Percentiles rank a stretch among this genome's conserved stretches.
Evolutionary conservation across 2,329 filamentous ascomycete genomes (phyloP).

Genomic region (Verticillium zaregamsianum): DNA sequence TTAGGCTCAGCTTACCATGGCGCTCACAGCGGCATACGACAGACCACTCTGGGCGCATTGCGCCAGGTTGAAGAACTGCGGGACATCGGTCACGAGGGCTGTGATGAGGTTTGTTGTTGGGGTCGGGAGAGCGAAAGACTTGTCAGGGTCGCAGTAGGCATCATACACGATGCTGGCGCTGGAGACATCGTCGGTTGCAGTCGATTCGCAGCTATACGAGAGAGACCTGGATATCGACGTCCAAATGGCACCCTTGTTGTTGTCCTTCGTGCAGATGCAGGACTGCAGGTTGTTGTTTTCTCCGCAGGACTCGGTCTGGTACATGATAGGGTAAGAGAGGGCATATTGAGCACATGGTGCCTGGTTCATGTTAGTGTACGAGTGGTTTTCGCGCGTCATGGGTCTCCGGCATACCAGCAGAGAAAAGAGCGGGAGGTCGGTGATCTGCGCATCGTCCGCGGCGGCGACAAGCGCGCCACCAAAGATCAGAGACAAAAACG

Average conservation of each 20-base stretch:
- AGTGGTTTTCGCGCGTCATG: too few relatives aligned
- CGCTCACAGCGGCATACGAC: constrained; percentile 29
- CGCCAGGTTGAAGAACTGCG: constrained; percentile 36
- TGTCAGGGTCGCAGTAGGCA: constrained; percentile 44
- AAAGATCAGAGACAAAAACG: background rate
- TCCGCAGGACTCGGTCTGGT: constrained; percentile 39
- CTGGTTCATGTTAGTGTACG: constrained; percentile 19
- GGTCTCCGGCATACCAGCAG: background rate
- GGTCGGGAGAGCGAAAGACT: constrained; percentile 33
- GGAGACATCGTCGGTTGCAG: constrained; percentile 41
- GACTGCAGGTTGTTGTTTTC: constrained; percentile 41
- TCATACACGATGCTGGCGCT: constrained; percentile 41
- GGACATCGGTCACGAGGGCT: constrained; percentile 46
- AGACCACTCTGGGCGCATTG: constrained; percentile 37
- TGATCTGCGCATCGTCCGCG: background rate
- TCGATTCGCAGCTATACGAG: constrained; percentile 37
- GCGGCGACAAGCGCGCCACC: background rate
- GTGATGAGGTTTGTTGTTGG: constrained; percentile 36
- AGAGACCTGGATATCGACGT: constrained; percentile 34
- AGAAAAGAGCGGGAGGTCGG: background rate
- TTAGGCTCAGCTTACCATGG: constrained; percentile 16
- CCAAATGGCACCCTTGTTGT: constrained; percentile 32
- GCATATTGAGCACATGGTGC: constrained; percentile 46
- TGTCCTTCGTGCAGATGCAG: constrained; percentile 48
- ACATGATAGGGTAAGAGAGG: constrained; percentile 34